Base-by-base conservation (phyloP, 345 rosid species). In the Lenwebbia sp. region DNA sequence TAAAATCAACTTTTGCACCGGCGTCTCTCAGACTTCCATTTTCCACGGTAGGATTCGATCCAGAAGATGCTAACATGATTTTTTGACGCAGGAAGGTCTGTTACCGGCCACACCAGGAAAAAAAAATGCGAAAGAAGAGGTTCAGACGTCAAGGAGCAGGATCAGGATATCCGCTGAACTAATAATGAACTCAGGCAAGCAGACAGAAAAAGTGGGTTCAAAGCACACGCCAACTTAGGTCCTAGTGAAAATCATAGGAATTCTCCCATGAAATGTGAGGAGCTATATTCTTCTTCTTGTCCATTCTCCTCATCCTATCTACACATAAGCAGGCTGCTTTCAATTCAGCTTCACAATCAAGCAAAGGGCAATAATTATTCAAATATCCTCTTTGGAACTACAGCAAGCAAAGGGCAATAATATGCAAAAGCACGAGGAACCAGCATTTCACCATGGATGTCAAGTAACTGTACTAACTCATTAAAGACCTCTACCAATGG, bases 71-170 rank as follows among this genome's bases (percentile, higher is more conserved):
- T 83, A 96, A 86, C 54, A 92, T 94, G 83, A 91, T 93, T 94
- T 94, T 97, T 89, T 96, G 98, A 51, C 98, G 97, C 91, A 95
- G 83, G 91, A 97, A 97, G 70, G 99, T 97, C 99, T 97, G 86
- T 5, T 70, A 41, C 81, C 78, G 6, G 47, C 25, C 47, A 70
- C 25, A 37, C 47, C 81, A 5, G 7, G 81, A 4, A 37, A 70
- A 57, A 70, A 70, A 19, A 70, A 70, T 13, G 22, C 40, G 26
- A 70, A 70, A 70, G 81, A 70, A 70, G 47, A 70, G 47, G 47
- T 70, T 70, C 81, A 70, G 81, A 37, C 6, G 13, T 37, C 26
- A 70, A 21, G 81, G 47, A 70, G 47, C 47, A 70, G 81, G 81
- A 37, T 37, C 26, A 1, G 13, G 4, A 37, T 41, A 70, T 19